Percentiles rank a stretch among this genome's conserved stretches.
phyloP scores from a whole-genome alignment of 768 basidiomycete species.

The Boletus coccyginus region DNA sequence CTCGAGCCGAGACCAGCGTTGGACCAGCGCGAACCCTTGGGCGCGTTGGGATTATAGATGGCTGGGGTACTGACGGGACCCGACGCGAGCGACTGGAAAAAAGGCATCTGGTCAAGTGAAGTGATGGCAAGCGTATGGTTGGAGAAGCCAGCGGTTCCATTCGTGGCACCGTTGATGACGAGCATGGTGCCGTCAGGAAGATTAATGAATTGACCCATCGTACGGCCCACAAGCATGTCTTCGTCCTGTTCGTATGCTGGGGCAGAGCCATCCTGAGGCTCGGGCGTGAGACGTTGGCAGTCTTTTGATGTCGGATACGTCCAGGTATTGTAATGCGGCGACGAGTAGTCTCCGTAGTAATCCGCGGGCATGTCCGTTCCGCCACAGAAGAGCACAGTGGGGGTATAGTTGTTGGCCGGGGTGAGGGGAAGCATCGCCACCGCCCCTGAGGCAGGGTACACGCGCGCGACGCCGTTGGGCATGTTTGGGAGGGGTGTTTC shows the following conservation, averaged over 20 bases:
- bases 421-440: slow-evolving; percentile 89
- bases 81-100: slow-evolving; percentile 69
- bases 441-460: slow-evolving; percentile 89
- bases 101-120: slow-evolving; percentile 57
- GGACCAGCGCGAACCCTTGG: slow-evolving; percentile 73
- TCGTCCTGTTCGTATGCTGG: slow-evolving; percentile 71
- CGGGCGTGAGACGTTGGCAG: slow-evolving; percentile 85
- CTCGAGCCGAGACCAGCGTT: slow-evolving; percentile 57
- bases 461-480: slow-evolving; percentile 71
- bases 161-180: slow-evolving; percentile 76
- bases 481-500: slow-evolving; percentile 69
- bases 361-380: slow-evolving; percentile 75
- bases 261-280: slow-evolving; percentile 65
- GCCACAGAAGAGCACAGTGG: slow-evolving; percentile 88
- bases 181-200: slow-evolving; percentile 79
- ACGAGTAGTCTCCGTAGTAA: slow-evolving; percentile 75
- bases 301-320: slow-evolving; percentile 63
- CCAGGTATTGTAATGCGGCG: slow-evolving; percentile 73
- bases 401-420: slow-evolving; percentile 82
- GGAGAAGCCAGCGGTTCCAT: slow-evolving; percentile 89
- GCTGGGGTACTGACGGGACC: slow-evolving; percentile 77
- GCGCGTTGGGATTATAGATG: slow-evolving; percentile 75
- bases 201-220: slow-evolving; percentile 90
- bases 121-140: slow-evolving; percentile 46
- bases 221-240: slow-evolving; percentile 69